phyloP scores from a whole-genome alignment of 2,329 filamentous ascomycete genomes.

The Coniochaeta hoffmannii region DNA sequence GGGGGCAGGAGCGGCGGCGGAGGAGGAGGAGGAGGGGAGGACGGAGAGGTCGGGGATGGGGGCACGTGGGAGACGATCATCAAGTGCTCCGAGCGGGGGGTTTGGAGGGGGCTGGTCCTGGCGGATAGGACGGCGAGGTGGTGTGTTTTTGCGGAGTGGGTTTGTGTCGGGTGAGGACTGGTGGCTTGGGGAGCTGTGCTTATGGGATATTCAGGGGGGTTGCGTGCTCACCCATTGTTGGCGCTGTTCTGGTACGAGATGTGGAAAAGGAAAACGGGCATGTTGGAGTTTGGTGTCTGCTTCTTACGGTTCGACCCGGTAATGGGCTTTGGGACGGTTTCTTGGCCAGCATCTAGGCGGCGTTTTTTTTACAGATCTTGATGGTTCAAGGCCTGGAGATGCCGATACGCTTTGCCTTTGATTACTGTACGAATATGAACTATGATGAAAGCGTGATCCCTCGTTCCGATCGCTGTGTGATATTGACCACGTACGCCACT shows the following conservation, averaged over 20 bases:
- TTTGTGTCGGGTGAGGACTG: conserved; percentile 37
- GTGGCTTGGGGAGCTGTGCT: background rate
- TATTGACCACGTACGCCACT: too few species aligned
- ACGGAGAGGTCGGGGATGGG: conserved; percentile 58
- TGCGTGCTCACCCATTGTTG: background rate
- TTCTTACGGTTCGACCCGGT: background rate
- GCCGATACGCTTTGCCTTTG: background rate
- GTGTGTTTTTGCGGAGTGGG: conserved; percentile 92
- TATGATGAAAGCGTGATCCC: too few species aligned
- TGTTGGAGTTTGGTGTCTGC: background rate
- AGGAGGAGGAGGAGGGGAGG: too few species aligned
- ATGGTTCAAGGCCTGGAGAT: background rate
- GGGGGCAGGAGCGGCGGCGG: conserved; percentile 31
- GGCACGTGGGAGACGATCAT: conserved; percentile 86
- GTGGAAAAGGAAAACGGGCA: background rate
- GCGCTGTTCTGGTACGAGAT: background rate
- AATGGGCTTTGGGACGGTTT: background rate
- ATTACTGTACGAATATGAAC: background rate
- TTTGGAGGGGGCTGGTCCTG: conserved; percentile 74
- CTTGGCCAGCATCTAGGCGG: background rate
- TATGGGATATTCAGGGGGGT: background rate
- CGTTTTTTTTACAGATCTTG: background rate
- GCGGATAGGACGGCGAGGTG: conserved; percentile 78
- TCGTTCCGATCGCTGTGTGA: too few species aligned
- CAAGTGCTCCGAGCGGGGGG: conserved; percentile 76